Percentiles rank a stretch among this genome's conserved stretches.
These are phyloP conservation scores for Thermothielavioides terrestris DNA, from an alignment of 495 filamentous ascomycete genomes.

Conservation along the genomic window DNA sequence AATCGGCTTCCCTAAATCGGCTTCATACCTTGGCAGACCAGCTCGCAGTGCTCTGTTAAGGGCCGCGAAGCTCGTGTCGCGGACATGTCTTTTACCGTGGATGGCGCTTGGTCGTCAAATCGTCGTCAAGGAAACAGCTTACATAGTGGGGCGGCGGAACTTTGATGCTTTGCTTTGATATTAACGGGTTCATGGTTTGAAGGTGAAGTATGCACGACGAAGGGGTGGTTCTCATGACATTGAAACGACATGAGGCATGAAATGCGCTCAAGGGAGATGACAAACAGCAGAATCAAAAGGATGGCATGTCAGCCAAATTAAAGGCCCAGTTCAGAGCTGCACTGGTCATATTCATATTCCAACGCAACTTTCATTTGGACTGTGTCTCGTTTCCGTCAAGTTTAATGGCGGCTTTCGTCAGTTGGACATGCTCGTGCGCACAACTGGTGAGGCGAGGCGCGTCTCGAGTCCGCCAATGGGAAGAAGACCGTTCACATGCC, in stretches of 20 bases:
- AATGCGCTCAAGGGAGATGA: neutral
- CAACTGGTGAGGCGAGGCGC: too few species aligned
- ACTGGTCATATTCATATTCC: too few species aligned
- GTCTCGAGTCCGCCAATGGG: too few species aligned
- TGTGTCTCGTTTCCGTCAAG: too few species aligned
- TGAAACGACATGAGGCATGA: neutral
- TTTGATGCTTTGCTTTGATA: neutral
- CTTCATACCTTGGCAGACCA: slow-evolving; percentile 48
- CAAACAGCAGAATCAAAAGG: neutral
- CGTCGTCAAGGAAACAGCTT: neutral
- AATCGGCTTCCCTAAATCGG: slow-evolving; percentile 45
- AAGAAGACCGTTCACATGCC: too few species aligned
- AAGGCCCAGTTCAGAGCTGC: too few species aligned
- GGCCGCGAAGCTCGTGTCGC: neutral
- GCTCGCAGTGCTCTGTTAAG: slow-evolving; percentile 7
- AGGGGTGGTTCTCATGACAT: neutral
- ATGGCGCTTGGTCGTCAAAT: neutral
- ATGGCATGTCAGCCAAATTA: too few species aligned
- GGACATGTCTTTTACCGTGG: neutral
- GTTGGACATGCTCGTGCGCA: too few species aligned
- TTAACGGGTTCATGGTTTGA: neutral
- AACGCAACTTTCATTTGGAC: too few species aligned
- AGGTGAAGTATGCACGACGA: neutral
- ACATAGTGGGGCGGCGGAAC: neutral
- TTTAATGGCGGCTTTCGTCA: too few species aligned